phyloP scores from a whole-genome alignment of 257 asterid species.

The Phtheirospermum japonicum region DNA sequence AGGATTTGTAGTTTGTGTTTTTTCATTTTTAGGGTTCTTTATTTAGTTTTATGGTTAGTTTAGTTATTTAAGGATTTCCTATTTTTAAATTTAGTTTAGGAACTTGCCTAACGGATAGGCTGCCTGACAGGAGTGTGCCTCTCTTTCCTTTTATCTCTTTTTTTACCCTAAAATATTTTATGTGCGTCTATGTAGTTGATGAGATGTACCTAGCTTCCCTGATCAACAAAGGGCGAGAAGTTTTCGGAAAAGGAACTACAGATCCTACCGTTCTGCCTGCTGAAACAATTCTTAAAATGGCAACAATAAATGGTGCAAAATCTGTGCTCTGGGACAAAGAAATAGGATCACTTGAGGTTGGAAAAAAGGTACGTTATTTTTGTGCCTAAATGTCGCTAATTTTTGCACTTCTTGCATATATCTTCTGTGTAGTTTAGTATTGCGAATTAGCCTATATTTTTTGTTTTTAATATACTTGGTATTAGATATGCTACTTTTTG shows the following conservation, averaged over 20 bases:
- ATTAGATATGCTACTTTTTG: too few relatives aligned
- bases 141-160: too few relatives aligned
- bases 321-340: constrained; percentile 74
- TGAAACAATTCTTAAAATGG: constrained; percentile 73
- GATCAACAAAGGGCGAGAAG: constrained; percentile 80
- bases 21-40: too few relatives aligned
- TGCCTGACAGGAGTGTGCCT: too few relatives aligned
- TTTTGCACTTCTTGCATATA: not conserved
- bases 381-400: not conserved
- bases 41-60: too few relatives aligned
- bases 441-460: not conserved
- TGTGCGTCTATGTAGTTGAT: constrained; percentile 49
- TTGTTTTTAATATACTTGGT: too few relatives aligned
- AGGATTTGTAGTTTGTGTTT: too few relatives aligned
- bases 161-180: not conserved
- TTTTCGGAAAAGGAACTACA: constrained; percentile 47
- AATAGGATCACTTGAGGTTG: constrained; percentile 76
- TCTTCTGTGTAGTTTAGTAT: not conserved
- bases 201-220: constrained; percentile 90
- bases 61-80: too few relatives aligned
- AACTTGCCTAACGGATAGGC: too few relatives aligned
- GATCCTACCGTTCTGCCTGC: constrained; percentile 78
- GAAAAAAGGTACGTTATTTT: constrained; percentile 57
- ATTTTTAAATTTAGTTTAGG: too few relatives aligned
- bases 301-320: constrained; percentile 68